Percentiles rank a stretch among this genome's conserved stretches.
Conservation (phyloP, 768 basidiomycete genomes). For the Hysterangium stoloniferum region DNA sequence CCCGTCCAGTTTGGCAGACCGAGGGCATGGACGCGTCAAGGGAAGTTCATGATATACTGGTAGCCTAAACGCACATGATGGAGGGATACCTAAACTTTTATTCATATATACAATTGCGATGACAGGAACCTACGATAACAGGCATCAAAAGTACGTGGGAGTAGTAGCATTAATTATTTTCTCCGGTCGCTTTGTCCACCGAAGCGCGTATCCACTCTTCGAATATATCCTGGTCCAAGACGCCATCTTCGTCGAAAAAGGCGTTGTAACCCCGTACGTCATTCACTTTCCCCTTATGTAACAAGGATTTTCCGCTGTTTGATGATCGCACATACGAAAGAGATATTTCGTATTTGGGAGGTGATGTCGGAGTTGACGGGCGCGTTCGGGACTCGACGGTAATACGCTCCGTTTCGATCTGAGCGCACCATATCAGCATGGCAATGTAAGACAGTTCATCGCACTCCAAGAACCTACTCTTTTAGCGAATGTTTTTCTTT, state of each 20-base stretch:
- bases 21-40: too few relatives aligned
- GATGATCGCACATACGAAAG: constrained; percentile 72
- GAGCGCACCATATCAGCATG: constrained; percentile 10
- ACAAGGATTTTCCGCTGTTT: constrained; percentile 77
- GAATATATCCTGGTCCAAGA: constrained; percentile 67
- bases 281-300: constrained; percentile 59
- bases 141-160: too few relatives aligned
- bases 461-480: constrained; percentile 57
- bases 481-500: constrained; percentile 84
- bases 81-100: too few relatives aligned
- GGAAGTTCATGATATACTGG: too few relatives aligned
- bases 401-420: constrained; percentile 91
- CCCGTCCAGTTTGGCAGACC: too few relatives aligned
- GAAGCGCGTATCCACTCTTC: constrained; percentile 72
- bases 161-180: background rate
- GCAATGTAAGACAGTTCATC: constrained; percentile 1
- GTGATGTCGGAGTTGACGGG: constrained; percentile 42
- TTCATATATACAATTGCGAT: too few relatives aligned
- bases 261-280: constrained; percentile 52
- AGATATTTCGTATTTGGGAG: constrained; percentile 62
- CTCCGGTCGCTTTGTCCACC: constrained; percentile 32
- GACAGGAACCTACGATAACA: too few relatives aligned
- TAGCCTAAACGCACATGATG: too few relatives aligned
- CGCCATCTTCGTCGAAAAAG: constrained; percentile 78
- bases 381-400: constrained; percentile 64